Evolutionary conservation across 2,329 filamentous ascomycete species (phyloP), one percentile per base, ranked within the genome.

Genomic region (Stemphylium lycopersici): DNA sequence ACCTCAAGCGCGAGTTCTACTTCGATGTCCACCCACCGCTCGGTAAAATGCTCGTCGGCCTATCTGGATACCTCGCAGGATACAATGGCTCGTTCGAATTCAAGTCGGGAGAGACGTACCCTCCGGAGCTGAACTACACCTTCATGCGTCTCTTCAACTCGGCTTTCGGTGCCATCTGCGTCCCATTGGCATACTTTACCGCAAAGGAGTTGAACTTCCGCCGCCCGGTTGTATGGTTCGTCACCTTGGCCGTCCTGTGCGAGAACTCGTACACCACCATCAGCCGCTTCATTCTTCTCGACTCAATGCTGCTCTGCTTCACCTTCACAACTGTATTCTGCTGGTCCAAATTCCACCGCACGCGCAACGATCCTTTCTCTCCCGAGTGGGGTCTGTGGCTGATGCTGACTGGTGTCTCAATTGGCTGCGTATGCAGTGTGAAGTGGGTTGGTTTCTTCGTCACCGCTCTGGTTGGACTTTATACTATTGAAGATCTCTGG

Each of bases 31-130:
- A 96, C 77, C 95, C 95, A 62, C 95, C 95, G 49, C 87, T 99
- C 58, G 95, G 95, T 74, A 99, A 99, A 83, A 98, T 99, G 87
- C 87, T 99, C 52, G 93, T 99, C 67, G 95, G 95, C 59, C 84
- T 99, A 46, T 98, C 95, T 6, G 95, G 95, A 73, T 96, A 96
- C 73, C 84, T 99, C 58, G 96, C 93, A 64, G 93, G 93, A 63
- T 99, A 99, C 83, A 99, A 99, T 81, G 95, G 95, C 54, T 96
- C 93, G 3, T 99, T 99, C 78, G 95, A 99, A 74, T 99, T 99
- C 84, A 99, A 99, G 79, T 98, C 93, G 48, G 95, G 95, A 74
- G 95, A 98, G 73, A 92, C 86, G 49, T 99, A 99, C 75, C 95
- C 95, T 10, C 86, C 88, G 65, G 91, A 98, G 70, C 83, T 99